Conservation (phyloP, 805 yeast species). For the Yarrowia sp. region DNA sequence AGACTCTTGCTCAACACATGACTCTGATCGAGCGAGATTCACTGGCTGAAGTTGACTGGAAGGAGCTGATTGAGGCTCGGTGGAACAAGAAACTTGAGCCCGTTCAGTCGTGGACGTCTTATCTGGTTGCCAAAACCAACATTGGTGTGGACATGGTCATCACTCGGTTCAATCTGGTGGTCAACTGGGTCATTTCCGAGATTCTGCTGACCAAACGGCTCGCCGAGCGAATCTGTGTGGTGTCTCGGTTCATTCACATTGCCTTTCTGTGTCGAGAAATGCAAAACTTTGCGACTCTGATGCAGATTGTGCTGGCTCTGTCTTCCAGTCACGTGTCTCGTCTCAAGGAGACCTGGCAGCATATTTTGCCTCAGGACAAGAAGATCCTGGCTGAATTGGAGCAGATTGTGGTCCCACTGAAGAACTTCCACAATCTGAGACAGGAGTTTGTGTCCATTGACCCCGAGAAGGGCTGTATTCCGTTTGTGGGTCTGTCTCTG, state of each 20-base stretch:
- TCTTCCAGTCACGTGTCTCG: conserved; percentile 68
- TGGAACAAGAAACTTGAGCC: conserved; percentile 74
- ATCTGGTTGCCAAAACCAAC: conserved; percentile 62
- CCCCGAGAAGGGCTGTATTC: conserved; percentile 79
- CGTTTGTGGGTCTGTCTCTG: conserved; percentile 85
- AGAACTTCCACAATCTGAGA: conserved; percentile 74
- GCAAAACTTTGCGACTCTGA: conserved; percentile 85
- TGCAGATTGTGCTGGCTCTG: conserved; percentile 85
- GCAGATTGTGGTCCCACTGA: conserved; percentile 72
- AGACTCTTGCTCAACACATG: conserved; percentile 75
- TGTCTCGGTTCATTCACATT: conserved; percentile 86
- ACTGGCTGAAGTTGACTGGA: conserved; percentile 88
- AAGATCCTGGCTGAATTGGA: conserved; percentile 71
- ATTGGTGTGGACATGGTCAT: conserved; percentile 85
- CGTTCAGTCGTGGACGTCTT: conserved; percentile 82
- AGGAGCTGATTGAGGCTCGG: conserved; percentile 76
- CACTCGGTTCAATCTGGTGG: conserved; percentile 84
- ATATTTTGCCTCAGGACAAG: conserved; percentile 74
- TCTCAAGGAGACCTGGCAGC: conserved; percentile 74
- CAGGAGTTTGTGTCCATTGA: conserved; percentile 64
- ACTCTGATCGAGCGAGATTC: conserved; percentile 88
- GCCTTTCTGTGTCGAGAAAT: conserved; percentile 66
- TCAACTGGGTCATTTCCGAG: conserved; percentile 92
- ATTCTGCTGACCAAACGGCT: conserved; percentile 70
- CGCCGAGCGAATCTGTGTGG: conserved; percentile 66